Percentiles rank a stretch among this genome's conserved stretches.
Conservation (phyloP, 129 eudicot genomes). For the Chrysanthemum lavandulifolium region DNA sequence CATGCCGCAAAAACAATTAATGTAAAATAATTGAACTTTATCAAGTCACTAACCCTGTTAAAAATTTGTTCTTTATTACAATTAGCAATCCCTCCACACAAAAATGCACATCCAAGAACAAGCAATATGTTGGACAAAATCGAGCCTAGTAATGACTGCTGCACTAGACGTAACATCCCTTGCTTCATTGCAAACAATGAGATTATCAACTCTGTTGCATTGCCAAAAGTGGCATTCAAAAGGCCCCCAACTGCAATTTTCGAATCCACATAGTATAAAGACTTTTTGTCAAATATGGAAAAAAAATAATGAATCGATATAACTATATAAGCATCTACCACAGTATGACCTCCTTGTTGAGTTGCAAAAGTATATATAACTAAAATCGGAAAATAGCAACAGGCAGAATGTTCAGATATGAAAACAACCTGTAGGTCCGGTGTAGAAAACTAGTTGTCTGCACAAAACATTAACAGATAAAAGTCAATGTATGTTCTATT, state of each 20-base stretch:
- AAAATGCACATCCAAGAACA: slow-evolving; percentile 83
- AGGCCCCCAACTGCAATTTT: slow-evolving; percentile 70
- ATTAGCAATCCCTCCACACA: slow-evolving; percentile 69
- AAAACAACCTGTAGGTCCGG: slow-evolving; percentile 63
- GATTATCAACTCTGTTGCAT: slow-evolving; percentile 80
- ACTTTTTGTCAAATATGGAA: not conserved
- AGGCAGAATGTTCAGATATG: not conserved
- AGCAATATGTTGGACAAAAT: slow-evolving; percentile 74
- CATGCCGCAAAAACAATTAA: no score
- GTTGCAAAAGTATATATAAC: not conserved
- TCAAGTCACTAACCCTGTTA: slow-evolving; percentile 48
- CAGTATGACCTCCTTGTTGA: not conserved
- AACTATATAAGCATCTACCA: not conserved
- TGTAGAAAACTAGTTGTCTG: slow-evolving; percentile 63
- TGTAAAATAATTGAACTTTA: not conserved
- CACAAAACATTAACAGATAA: slow-evolving; percentile 11
- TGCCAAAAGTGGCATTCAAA: slow-evolving; percentile 80
- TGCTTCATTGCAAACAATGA: slow-evolving; percentile 60
- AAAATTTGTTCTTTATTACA: slow-evolving; percentile 55
- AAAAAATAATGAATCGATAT: not conserved
- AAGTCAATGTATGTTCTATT: not conserved
- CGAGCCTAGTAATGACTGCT: slow-evolving; percentile 78
- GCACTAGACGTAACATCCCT: slow-evolving; percentile 66
- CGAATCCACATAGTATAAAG: not conserved
- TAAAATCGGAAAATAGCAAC: not conserved